A percentile compares a stretch with the other conserved stretches of the same genome.
These are phyloP conservation scores for Sordariomycetes sp. DNA, from an alignment of 2,329 filamentous ascomycete species.

Conservation along the genomic window DNA sequence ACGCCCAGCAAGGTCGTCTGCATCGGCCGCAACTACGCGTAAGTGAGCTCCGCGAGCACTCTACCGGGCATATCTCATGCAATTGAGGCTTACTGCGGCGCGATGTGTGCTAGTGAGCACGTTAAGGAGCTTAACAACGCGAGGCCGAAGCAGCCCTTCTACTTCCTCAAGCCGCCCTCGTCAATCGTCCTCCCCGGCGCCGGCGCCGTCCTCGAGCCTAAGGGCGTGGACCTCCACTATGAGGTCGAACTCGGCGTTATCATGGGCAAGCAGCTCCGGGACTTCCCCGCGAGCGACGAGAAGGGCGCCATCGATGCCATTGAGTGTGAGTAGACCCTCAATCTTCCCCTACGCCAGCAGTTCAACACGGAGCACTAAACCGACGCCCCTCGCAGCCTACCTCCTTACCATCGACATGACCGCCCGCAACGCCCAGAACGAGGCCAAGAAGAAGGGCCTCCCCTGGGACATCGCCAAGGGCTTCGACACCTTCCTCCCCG, in stretches of 20 bases:
- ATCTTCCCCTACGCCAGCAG: neutral
- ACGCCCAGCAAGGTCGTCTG: slow-evolving; percentile 69
- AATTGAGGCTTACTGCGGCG: neutral
- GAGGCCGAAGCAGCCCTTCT: slow-evolving; percentile 90
- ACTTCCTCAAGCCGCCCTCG: slow-evolving; percentile 91
- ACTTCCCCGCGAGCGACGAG: slow-evolving; percentile 62
- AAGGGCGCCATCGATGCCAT: slow-evolving; percentile 71
- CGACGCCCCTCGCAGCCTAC: slow-evolving; percentile 46
- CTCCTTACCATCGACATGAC: slow-evolving; percentile 95
- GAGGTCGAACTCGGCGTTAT: slow-evolving; percentile 89
- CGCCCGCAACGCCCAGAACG: slow-evolving; percentile 85
- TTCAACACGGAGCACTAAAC: neutral
- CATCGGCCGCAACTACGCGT: slow-evolving; percentile 95
- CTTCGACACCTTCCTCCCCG: slow-evolving; percentile 92
- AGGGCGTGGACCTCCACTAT: slow-evolving; percentile 78
- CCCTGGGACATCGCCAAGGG: slow-evolving; percentile 96
- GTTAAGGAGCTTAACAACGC: slow-evolving; percentile 81
- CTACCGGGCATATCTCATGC: neutral
- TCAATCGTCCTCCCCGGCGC: slow-evolving; percentile 69
- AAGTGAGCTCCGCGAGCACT: slow-evolving; percentile 21
- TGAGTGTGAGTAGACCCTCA: slow-evolving; percentile 40
- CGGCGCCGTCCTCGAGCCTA: slow-evolving; percentile 70
- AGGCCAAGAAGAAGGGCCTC: slow-evolving; percentile 92
- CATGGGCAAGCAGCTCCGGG: slow-evolving; percentile 67
- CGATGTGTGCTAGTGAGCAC: slow-evolving; percentile 53